Percentiles rank a stretch among this genome's conserved stretches.
These are phyloP conservation scores for Samsoniella hepiali DNA, from an alignment of 2,329 filamentous ascomycete genomes.

Conservation along the genomic window DNA sequence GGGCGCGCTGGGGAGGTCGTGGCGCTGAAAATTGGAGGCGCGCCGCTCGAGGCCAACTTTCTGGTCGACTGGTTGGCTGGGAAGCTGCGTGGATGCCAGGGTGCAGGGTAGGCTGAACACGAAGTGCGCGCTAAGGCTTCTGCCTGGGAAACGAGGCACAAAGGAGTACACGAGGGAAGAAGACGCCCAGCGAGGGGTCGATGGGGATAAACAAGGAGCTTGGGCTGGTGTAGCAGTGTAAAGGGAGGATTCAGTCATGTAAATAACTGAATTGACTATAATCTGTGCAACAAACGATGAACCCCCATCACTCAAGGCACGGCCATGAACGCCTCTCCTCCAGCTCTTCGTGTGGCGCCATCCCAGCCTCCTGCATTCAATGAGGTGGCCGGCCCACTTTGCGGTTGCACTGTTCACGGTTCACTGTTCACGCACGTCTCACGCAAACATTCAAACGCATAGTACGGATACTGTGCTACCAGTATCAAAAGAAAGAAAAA, in stretches of 20 bases:
- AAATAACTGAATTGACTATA: too few species aligned
- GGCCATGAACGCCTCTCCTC: background rate
- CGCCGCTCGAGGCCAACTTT: conserved; percentile 19
- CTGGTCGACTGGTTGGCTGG: conserved; percentile 6
- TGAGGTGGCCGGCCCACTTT: background rate
- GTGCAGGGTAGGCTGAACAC: conserved; percentile 15
- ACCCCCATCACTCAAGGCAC: background rate
- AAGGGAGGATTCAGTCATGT: background rate
- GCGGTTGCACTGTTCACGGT: background rate
- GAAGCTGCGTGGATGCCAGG: conserved; percentile 21
- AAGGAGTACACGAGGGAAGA: background rate
- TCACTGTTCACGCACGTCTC: background rate
- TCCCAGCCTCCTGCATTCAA: background rate
- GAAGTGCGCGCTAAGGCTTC: conserved; percentile 6
- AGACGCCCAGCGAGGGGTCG: background rate
- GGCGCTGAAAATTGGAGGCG: conserved; percentile 23
- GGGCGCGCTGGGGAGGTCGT: background rate
- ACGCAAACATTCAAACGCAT: background rate
- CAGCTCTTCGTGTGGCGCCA: background rate
- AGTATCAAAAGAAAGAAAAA: background rate
- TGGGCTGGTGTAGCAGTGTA: background rate
- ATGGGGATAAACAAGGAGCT: background rate
- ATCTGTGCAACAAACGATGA: background rate
- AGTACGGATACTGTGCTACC: background rate
- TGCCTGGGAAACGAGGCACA: conserved; percentile 26